Evolutionary conservation across 2,329 filamentous ascomycete genomes (phyloP).

Genomic region (Pyrenophora graminea): DNA sequence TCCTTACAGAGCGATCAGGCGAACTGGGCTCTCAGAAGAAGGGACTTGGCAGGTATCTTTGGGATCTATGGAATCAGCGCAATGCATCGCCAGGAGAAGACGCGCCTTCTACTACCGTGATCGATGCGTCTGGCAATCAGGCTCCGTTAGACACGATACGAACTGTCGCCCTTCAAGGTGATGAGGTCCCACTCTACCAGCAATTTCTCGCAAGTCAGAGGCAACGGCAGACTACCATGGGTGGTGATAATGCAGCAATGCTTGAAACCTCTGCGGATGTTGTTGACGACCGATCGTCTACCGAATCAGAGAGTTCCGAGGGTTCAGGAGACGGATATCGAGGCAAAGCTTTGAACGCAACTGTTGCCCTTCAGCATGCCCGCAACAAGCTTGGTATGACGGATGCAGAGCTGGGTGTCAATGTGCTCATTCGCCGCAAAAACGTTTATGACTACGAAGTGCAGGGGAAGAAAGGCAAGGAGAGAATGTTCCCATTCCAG

Average conservation of each 20-base stretch:
- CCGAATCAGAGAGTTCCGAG: constrained; percentile 83
- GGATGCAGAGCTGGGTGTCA: constrained; percentile 90
- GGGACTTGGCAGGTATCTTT: constrained; percentile 71
- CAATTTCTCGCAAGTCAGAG: constrained; percentile 89
- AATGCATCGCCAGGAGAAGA: constrained; percentile 30
- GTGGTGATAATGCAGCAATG: constrained; percentile 64
- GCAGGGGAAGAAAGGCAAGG: constrained; percentile 85
- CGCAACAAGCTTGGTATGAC: constrained; percentile 78
- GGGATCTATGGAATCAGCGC: constrained; percentile 58
- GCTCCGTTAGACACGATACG: constrained; percentile 45
- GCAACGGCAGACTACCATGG: constrained; percentile 81
- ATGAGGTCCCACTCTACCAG: constrained; percentile 81
- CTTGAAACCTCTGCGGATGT: constrained; percentile 73
- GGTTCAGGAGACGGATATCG: constrained; percentile 76
- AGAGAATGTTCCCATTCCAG: constrained; percentile 88
- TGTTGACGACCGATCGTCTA: constrained; percentile 82
- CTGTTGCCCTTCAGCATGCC: constrained; percentile 80
- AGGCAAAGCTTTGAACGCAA: constrained; percentile 87
- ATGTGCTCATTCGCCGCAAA: constrained; percentile 84
- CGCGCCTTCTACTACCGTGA: constrained; percentile 55
- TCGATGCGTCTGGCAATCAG: constrained; percentile 64
- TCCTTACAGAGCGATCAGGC: constrained; percentile 77
- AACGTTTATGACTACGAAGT: constrained; percentile 94
- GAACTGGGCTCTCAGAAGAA: constrained; percentile 42
- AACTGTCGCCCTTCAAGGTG: constrained; percentile 69